Conservation (phyloP, 768 basidiomycete species). For the Mycena filopes region DNA sequence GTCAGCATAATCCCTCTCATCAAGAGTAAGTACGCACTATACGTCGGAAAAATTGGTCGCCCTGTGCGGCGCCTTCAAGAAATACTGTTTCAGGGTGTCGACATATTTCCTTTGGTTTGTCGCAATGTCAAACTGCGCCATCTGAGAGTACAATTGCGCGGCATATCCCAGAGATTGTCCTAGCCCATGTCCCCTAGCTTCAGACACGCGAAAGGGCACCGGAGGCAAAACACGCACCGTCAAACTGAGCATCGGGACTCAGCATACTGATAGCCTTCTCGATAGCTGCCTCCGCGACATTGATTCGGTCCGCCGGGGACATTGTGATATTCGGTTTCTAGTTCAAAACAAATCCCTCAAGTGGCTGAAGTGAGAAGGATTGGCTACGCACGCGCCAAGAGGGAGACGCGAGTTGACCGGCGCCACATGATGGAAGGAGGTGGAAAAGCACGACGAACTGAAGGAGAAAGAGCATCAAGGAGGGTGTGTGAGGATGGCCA, state of each 20-base stretch:
- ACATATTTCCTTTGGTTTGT: slow-evolving; percentile 1
- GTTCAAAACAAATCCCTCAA: no score
- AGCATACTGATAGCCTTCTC: slow-evolving; percentile 5
- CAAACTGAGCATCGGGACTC: neutral
- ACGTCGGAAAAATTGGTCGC: slow-evolving; percentile 1
- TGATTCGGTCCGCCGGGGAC: neutral
- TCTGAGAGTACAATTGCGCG: slow-evolving; percentile 1
- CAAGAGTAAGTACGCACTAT: neutral
- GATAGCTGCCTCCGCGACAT: neutral
- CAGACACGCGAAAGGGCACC: no score
- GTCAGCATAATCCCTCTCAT: neutral
- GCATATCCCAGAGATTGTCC: no score
- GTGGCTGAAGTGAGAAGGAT: no score
- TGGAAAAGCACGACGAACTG: no score
- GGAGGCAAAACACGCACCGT: neutral
- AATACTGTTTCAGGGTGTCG: neutral
- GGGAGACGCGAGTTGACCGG: no score
- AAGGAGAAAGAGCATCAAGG: no score
- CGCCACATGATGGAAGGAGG: no score
- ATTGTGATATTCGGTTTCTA: slow-evolving; percentile 1
- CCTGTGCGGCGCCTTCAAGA: neutral
- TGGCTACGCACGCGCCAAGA: no score
- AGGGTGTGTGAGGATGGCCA: no score
- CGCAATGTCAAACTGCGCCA: slow-evolving; percentile 16
- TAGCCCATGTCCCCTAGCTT: no score